Percentiles rank a stretch among this genome's conserved stretches.
Evolutionary conservation across 352 stramenopile species (phyloP).

Genomic region (Phytophthora sp.): DNA sequence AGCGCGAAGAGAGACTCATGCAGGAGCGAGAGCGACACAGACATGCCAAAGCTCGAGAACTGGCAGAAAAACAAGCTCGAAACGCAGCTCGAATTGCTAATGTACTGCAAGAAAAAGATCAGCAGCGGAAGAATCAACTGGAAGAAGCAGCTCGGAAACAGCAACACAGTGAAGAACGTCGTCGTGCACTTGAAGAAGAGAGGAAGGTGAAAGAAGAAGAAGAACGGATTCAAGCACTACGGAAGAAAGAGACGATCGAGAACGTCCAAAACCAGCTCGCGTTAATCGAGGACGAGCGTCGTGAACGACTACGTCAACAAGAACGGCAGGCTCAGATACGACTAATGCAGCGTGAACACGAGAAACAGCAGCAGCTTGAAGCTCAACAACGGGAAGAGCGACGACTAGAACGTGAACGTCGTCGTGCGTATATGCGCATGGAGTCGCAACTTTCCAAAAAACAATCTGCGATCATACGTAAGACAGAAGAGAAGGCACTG

Average conservation of each 20-base stretch:
- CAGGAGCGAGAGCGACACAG: slow-evolving; percentile 60
- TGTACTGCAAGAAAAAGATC: slow-evolving; percentile 68
- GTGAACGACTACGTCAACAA: slow-evolving; percentile 53
- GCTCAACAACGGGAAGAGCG: slow-evolving; percentile 57
- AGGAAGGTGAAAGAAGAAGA: slow-evolving; percentile 56
- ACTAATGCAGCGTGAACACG: slow-evolving; percentile 48
- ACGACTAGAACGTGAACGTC: slow-evolving; percentile 57
- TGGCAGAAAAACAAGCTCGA: slow-evolving; percentile 64
- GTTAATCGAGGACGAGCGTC: slow-evolving; percentile 57
- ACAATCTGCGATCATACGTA: slow-evolving; percentile 46
- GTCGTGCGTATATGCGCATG: slow-evolving; percentile 67
- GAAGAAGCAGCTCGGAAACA: slow-evolving; percentile 67
- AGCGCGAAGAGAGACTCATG: slow-evolving; percentile 48
- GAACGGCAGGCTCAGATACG: slow-evolving; percentile 52
- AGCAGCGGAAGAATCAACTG: slow-evolving; percentile 51
- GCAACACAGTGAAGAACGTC: slow-evolving; percentile 63
- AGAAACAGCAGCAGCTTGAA: slow-evolving; percentile 60
- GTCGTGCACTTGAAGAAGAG: slow-evolving; percentile 51
- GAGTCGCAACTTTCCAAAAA: slow-evolving; percentile 55
- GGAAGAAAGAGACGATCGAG: slow-evolving; percentile 72
- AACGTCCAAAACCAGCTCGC: slow-evolving; percentile 64
- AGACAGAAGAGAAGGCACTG: slow-evolving; percentile 60
- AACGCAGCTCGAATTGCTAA: slow-evolving; percentile 72
- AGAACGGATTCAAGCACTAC: slow-evolving; percentile 45
- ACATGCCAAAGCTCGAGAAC: slow-evolving; percentile 45